Conservation (phyloP, 306 rosid genomes). For the Luffa acutangula region DNA sequence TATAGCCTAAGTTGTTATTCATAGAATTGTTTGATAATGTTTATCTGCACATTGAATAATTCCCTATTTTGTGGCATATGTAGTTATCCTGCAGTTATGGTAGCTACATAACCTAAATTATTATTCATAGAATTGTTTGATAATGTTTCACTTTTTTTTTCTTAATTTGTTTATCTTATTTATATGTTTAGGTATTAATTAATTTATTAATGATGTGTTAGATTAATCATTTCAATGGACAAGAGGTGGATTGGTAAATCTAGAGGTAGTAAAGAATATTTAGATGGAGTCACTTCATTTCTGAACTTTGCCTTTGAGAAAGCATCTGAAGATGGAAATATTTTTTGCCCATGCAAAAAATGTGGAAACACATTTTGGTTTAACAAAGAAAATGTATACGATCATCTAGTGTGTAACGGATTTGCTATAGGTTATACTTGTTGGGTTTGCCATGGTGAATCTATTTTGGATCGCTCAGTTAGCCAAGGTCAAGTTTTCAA, state of each 20-base stretch:
- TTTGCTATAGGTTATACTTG: neutral
- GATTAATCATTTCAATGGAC: neutral
- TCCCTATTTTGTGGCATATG: no score
- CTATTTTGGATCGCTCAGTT: neutral
- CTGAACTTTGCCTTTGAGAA: neutral
- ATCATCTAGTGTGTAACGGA: neutral
- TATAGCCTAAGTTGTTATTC: no score
- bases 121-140: no score
- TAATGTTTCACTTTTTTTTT: no score
- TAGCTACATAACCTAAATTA: no score
- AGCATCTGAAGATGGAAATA: neutral
- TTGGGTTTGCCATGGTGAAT: neutral
- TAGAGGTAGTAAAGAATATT: neutral
- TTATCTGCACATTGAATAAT: no score
- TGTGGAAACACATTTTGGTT: neutral
- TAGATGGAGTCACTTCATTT: neutral
- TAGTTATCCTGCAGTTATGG: no score
- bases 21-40: no score
- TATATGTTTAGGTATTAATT: no score
- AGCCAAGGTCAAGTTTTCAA: neutral
- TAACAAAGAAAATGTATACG: neutral
- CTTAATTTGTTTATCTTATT: no score
- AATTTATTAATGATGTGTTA: neutral
- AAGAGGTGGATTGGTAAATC: neutral
- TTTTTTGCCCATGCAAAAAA: neutral